Evolutionary conservation across 2,329 filamentous ascomycete species (phyloP), one percentile per base, ranked within the genome.

Genomic region (Massarina eburnea): DNA sequence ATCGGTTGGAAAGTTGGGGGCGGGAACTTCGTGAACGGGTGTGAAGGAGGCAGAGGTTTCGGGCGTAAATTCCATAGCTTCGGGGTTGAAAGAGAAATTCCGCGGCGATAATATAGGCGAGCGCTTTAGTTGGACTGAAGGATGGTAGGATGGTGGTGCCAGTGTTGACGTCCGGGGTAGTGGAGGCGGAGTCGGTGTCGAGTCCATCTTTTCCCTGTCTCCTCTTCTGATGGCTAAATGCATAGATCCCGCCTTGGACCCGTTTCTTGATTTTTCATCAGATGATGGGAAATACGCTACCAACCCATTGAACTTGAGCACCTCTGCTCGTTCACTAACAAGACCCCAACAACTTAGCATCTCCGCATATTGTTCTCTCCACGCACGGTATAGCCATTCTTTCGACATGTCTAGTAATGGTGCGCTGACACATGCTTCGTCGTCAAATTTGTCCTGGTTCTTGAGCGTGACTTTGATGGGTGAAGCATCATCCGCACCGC

Each of bases 331-430:
- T 51, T 79, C 71, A 18, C 80, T 72, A 10, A 75, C 69, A 9
- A 85, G 54, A 10, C 75, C 76, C 82, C 82, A 85, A 8, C 78
- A 75, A n/a, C 76, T 76, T 4, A 85, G 72, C 44, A 82, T 70
- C 38, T 82, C 71, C 3, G 82, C 80, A 62, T 85, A 85, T 35
- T 76, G 71, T 40, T 72, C 67, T 33, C 80, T 76, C 69, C 83
- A 86, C 2, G 75, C 70, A 6, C 66, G 68, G 54, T 79, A 80
- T 34, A 78, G 68, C 52, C 63, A 66, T 17, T 74, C 72, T 35
- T 78, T 73, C 8, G 68, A 70, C 35, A 71, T 68, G 34, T 82
- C 74, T 5, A 84, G 66, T 17, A 84, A 65, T 10, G 77, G 71
- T 15, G 71, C 64, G 42, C 71, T 71, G 3, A 73, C 64, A 41